Evolutionary conservation across 805 yeast species (phyloP), one percentile per base, ranked within the genome.

Genomic region (Debaryomyces castellii): DNA sequence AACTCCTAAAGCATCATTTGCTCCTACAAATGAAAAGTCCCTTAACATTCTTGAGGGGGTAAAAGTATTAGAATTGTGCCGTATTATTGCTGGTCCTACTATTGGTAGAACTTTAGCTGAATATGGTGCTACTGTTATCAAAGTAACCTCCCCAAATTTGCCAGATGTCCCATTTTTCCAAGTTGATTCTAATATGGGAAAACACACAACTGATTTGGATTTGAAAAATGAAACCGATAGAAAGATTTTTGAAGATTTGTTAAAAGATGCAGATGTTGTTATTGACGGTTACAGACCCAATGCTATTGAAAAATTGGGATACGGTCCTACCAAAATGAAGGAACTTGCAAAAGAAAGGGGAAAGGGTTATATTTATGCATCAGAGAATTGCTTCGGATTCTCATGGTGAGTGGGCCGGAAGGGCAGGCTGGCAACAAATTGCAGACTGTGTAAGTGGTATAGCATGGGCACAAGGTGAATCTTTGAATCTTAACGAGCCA

Each of bases 341-440:
- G 52, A 53, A 28, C 40, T 61, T 11, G 69, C 59, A 6, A 52
- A 54, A 34, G 44, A 50, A 23, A 50, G 70, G 36, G 61, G 61
- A 11, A 63, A 60, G 43, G 70, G 70, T 4, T 59, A 60, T 37
- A 60, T 65, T 12, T 60, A 61, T 44, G 68, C 60, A 6, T 52
- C 64, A 14, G 70, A 65, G 46, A 62, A 64, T 51, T 60, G 66
- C 47, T 60, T 54, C 41, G 70, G 70, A 4, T 64, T 58, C 40
- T n/a, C 48, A 49, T 28, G 70, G 69, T 16, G 62, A 57, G 23
- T 65, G 65, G 59, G 14, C 55, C 8, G 54, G 50, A n/a, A 47
- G 70, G 14, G 51, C 70, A 9, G 71, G 70, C 8, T 65, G 70
- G 71, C 71, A 65, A 49, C 70, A 65, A 47, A 65, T 65, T 44